Conservation (phyloP, 2,329 filamentous ascomycete genomes). For the Phoma sp. region DNA sequence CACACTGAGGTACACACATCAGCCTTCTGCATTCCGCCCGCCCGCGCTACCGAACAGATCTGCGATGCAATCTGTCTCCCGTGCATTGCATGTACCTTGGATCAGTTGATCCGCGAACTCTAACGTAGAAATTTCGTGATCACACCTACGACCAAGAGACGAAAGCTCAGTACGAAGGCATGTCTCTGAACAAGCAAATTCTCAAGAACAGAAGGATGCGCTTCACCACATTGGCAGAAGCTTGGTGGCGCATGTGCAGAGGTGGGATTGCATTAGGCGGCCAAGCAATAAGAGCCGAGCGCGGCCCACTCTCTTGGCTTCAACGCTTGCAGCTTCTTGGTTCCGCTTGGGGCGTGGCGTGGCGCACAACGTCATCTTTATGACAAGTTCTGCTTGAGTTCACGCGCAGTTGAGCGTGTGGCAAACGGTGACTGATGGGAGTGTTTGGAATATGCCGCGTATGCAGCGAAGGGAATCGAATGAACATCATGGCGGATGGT, state of each 20-base stretch:
- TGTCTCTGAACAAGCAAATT: constrained; percentile 8
- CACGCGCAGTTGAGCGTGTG: neutral
- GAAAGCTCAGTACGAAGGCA: neutral
- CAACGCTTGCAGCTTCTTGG: constrained; percentile 15
- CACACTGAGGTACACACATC: neutral
- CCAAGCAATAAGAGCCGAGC: constrained; percentile 11
- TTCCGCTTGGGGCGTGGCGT: constrained; percentile 8
- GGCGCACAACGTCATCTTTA: constrained; percentile 15
- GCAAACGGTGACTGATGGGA: neutral
- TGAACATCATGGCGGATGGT: neutral
- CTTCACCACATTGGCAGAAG: constrained; percentile 22
- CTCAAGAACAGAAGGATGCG: constrained; percentile 3
- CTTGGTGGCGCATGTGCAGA: constrained; percentile 22
- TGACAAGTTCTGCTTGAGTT: neutral
- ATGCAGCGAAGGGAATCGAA: neutral
- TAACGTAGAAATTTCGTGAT: neutral
- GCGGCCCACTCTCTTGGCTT: constrained; percentile 10
- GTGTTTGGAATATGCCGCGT: constrained; percentile 3
- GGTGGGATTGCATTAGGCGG: constrained; percentile 8
- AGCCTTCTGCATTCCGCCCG: neutral
- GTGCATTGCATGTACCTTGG: neutral
- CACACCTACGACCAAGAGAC: constrained; percentile 2
- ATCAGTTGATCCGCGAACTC: neutral
- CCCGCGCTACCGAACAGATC: constrained; percentile 7
- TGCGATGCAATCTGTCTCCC: constrained; percentile 2